Percentiles rank a stretch among this genome's conserved stretches.
Conservation (phyloP, 306 rosid genomes). For the Spatholobus suberectus region DNA sequence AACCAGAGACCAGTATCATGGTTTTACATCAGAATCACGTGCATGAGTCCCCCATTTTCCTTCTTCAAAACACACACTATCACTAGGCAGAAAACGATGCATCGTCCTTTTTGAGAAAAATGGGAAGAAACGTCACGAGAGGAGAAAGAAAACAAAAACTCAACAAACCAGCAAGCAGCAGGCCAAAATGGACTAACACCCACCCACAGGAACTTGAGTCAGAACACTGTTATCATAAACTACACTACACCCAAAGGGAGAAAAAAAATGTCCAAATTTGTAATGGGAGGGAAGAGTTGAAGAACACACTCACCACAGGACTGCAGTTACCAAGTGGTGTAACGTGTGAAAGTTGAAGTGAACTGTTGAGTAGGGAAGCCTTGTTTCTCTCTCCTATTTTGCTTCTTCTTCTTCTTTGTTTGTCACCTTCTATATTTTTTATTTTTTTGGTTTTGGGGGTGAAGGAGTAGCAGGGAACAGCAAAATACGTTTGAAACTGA, state of each 20-base stretch:
- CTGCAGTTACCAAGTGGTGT: neutral
- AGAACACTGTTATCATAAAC: constrained; percentile 14
- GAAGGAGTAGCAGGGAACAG: constrained; percentile 19
- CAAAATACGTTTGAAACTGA: neutral
- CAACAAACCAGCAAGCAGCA: neutral
- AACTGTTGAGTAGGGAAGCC: no score
- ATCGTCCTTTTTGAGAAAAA: neutral
- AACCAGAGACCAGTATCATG: constrained; percentile 9
- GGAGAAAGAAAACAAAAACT: neutral
- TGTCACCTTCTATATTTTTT: constrained; percentile 13
- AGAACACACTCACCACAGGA: neutral
- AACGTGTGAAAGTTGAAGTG: neutral
- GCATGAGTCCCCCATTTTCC: constrained; percentile 11
- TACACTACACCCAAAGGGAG: neutral
- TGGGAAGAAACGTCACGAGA: neutral
- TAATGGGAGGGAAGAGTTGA: neutral
- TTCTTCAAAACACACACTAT: constrained; percentile 7
- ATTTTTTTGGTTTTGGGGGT: neutral
- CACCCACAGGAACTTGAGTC: neutral
- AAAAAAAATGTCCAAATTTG: neutral
- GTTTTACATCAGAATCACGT: constrained; percentile 16
- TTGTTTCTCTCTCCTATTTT: neutral
- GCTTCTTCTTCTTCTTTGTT: constrained; percentile 12
- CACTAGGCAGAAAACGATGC: neutral
- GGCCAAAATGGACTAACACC: neutral